Percentiles rank a stretch among this genome's conserved stretches.
These are phyloP conservation scores for Venturia carpophila DNA, from an alignment of 2,329 filamentous ascomycete species.

Conservation along the genomic window DNA sequence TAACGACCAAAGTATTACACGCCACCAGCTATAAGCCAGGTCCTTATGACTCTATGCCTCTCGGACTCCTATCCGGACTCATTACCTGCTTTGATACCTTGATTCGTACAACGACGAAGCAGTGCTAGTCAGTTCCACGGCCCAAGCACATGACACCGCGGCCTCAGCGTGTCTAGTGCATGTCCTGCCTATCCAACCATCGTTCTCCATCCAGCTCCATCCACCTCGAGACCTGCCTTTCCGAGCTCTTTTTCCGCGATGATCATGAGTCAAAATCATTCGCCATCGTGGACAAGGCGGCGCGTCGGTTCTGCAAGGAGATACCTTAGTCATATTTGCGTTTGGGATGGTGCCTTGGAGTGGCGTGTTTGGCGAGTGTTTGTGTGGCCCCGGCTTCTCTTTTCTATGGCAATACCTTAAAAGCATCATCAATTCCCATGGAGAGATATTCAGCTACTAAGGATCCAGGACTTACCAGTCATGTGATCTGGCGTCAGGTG, in stretches of 20 bases:
- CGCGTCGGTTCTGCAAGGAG: not conserved
- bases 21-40: not conserved
- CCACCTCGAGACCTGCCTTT: not conserved
- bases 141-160: not conserved
- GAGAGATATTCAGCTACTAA: not conserved
- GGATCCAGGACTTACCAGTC: not conserved
- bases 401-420: no score
- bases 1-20: not conserved
- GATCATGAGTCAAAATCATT: not conserved
- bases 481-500: no score
- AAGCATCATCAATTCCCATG: not conserved
- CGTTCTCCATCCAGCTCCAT: not conserved
- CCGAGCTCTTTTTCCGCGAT: not conserved
- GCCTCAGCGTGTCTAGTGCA: not conserved
- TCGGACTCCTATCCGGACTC: not conserved
- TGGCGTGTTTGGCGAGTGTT: not conserved
- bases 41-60: not conserved
- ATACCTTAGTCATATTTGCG: not conserved
- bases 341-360: not conserved
- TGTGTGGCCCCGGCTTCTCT: not conserved
- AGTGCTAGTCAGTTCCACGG: not conserved
- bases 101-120: not conserved
- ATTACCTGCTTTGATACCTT: not conserved
- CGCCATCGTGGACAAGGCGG: not conserved
- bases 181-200: not conserved